Percentiles rank a stretch among this genome's conserved stretches.
These are phyloP conservation scores for Rhynchosporium agropyri DNA, from an alignment of 2,329 filamentous ascomycete species.

Conservation along the genomic window DNA sequence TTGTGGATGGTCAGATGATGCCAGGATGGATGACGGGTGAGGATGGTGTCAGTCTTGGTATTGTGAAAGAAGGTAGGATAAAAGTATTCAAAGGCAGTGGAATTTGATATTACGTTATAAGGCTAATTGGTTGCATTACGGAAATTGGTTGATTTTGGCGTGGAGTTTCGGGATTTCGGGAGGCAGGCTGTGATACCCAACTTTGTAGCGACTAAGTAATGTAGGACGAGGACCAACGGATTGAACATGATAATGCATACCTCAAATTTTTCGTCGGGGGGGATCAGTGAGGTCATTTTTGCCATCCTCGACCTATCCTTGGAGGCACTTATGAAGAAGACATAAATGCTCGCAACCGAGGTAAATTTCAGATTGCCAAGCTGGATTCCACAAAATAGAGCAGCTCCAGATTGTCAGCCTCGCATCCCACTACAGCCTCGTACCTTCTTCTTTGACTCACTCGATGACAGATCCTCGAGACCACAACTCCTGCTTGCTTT, in stretches of 20 bases:
- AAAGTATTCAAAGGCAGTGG: conserved; percentile 59
- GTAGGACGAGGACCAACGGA: neutral
- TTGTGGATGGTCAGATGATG: conserved; percentile 76
- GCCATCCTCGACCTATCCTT: too few relatives aligned
- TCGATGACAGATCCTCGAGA: neutral
- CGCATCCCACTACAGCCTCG: conserved; percentile 13
- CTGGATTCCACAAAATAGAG: neutral
- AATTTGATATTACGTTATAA: conserved; percentile 42
- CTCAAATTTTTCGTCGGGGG: neutral
- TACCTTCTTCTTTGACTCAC: conserved; percentile 6
- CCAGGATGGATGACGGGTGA: conserved; percentile 92
- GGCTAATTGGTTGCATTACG: conserved; percentile 7
- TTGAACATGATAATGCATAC: neutral
- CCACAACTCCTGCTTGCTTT: neutral
- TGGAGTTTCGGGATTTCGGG: conserved; percentile 9
- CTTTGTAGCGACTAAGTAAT: neutral
- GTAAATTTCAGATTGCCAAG: neutral
- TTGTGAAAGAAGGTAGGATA: conserved; percentile 68
- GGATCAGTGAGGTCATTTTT: too few relatives aligned
- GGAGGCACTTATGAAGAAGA: too few relatives aligned
- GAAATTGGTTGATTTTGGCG: conserved; percentile 11
- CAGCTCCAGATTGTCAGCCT: conserved; percentile 14
- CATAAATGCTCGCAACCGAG: neutral
- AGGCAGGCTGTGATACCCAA: conserved; percentile 17
- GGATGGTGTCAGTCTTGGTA: conserved; percentile 74